Base-by-base conservation (phyloP, 306 rosid genomes). In the Carpinus viminea region DNA sequence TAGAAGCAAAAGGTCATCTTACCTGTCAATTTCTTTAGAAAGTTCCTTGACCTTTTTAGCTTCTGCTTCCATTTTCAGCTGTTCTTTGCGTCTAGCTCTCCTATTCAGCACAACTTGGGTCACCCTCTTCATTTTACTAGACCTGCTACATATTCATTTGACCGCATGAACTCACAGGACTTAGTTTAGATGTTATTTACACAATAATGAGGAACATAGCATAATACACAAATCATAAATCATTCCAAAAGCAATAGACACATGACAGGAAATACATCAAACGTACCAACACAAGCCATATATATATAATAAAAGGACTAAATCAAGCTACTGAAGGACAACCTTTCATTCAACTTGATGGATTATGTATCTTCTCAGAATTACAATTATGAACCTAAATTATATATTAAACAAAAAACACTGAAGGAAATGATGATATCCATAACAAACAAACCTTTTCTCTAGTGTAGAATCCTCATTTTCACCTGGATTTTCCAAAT, bases 1-100 rank as follows among this genome's bases (percentile, higher is more conserved):
- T 54, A 38, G 60, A 72, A 69, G 71, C 48, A 65, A 65, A 48
- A 36, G 34, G 52, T 24, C 20, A 60, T 66, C 69, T 83, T 84
- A 93, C 98, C 94, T 76, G 81, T 96, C 98, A 86, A 93, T 90
- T 89, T 96, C 96, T 85, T 84, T 86, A 20, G 97, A 86, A 57
- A 93, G 78, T 36, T 74, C 85, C 81, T 83, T 53, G 62, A 81
- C n/a, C 88, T 86, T 89, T 82, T 78, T 87, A 7, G 78, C 79
- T 79, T 89, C 89, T 15, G 81, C 84, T 80, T 90, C 98, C 83
- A 87, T 91, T 78, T 7, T 87, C 52, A 83, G 83, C 64, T 84
- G 87, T 84, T 89, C 90, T 87, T 90, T 93, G 51, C 78, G 88
- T 57, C 97, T 88, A 69, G 78, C 80, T 85, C 94, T 93, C 88